Base-by-base conservation (phyloP, 2,329 filamentous ascomycete genomes). In the Tothia fuscella region DNA sequence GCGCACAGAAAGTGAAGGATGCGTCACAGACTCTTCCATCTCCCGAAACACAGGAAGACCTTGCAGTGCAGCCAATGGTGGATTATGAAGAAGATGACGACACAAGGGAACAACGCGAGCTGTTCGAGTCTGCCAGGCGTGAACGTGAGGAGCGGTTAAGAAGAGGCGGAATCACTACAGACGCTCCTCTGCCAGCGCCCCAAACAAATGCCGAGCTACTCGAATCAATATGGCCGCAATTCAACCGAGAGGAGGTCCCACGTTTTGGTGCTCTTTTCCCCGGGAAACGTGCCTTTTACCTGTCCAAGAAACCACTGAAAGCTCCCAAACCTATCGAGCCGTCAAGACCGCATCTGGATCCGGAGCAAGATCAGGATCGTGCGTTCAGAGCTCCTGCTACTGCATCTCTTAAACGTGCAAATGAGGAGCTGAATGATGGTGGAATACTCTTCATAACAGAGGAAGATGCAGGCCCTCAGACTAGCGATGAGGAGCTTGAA, bases 361-460 rank as follows among this genome's bases (percentile, higher is more conserved):
- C 96, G 25, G 82, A 84, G 3, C 72, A 76, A 35, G 91, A 96
- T 52, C 83, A 93, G 50, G 85, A 93, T 58, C 86, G 87, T 51
- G 70, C 74, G 20, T 98, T 96, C 57, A 78, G 79, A 43, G 71
- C 76, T 0, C 78, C 78, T 1, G 71, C 76, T 20, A 68, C 72
- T 1, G 46, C 49, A 19, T 50, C 58, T 13, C 64, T 67, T 29
- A 71, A 74, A 49, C 61, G 64, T 21, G 58, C 61, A 9, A 59
- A 65, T 6, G 65, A 68, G 42, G 49, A 69, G 9, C 54, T 56
- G 17, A 72, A 77, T 33, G 72, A 76, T 35, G 69, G 76, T 45
- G 72, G 72, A 20, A 60, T 78, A 19, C 65, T 74, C 14, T 49
- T 60, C 20, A 65, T 74, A 32, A 52, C 51, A 5, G 52, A 50